Evolutionary conservation across 2,329 filamentous ascomycete genomes (phyloP).

Genomic region (Stachybotrys chlorohalonatus): DNA sequence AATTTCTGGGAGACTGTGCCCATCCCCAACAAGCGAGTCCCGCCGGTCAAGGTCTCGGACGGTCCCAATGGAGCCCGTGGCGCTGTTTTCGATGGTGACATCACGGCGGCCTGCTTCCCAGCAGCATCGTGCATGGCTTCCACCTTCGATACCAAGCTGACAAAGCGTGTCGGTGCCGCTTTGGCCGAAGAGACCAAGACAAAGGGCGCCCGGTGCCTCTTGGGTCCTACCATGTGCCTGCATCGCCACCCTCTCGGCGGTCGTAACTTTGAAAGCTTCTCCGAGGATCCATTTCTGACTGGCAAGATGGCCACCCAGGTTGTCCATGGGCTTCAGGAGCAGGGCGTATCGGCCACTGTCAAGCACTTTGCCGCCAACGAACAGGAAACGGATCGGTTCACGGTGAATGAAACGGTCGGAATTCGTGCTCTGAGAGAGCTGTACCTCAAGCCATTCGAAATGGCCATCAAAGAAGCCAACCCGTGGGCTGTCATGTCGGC

Average conservation of each 20-base stretch:
- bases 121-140: neutral
- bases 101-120: neutral
- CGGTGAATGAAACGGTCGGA: constrained; percentile 15
- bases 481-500: constrained; percentile 28
- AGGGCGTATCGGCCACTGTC: constrained; percentile 29
- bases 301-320: constrained; percentile 7
- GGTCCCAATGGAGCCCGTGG: constrained; percentile 1
- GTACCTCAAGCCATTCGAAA: constrained; percentile 29
- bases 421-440: constrained; percentile 16
- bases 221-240: neutral
- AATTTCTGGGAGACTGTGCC: neutral
- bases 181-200: constrained; percentile 1
- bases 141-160: neutral
- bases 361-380: constrained; percentile 38
- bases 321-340: constrained; percentile 28
- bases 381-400: constrained; percentile 17
- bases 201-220: neutral
- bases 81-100: neutral
- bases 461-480: constrained; percentile 26
- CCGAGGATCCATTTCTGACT: neutral
- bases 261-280: constrained; percentile 1
- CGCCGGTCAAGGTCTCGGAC: neutral
- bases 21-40: neutral
- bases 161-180: neutral
- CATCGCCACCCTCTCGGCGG: neutral